Evolutionary conservation across 495 filamentous ascomycete genomes (phyloP).

Genomic region (Durotheca rogersii): DNA sequence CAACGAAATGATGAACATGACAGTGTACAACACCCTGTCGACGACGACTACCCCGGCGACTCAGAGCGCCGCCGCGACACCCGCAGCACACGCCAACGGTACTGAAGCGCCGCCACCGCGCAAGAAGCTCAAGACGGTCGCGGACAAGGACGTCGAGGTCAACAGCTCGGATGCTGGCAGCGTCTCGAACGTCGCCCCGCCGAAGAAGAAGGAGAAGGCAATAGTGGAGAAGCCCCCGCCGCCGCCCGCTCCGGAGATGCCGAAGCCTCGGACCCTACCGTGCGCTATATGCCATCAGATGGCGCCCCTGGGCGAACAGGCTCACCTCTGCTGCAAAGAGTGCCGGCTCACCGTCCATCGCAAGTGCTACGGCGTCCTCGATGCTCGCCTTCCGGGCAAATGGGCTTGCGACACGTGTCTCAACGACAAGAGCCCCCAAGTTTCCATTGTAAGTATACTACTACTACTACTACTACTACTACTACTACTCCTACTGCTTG

Average conservation of each 20-base stretch:
- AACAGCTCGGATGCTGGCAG: slow-evolving; percentile 28
- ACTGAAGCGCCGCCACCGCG: slow-evolving; percentile 45
- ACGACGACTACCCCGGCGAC: slow-evolving; percentile 47
- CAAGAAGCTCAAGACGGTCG: slow-evolving; percentile 56
- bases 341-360: slow-evolving; percentile 93
- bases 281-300: slow-evolving; percentile 82
- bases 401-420: slow-evolving; percentile 96
- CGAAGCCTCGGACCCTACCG: slow-evolving; percentile 72
- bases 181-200: slow-evolving; percentile 36
- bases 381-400: slow-evolving; percentile 68
- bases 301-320: slow-evolving; percentile 67
- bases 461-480: no score
- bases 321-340: slow-evolving; percentile 70
- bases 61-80: slow-evolving; percentile 19
- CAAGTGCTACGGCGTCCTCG: slow-evolving; percentile 82
- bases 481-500: no score
- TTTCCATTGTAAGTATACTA: slow-evolving; percentile 72
- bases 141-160: slow-evolving; percentile 36
- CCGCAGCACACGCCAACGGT: slow-evolving; percentile 8
- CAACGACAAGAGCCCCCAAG: slow-evolving; percentile 84
- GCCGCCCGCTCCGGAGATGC: slow-evolving; percentile 64
- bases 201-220: slow-evolving; percentile 69
- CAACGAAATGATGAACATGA: slow-evolving; percentile 51
- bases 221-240: slow-evolving; percentile 45
- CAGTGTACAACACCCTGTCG: slow-evolving; percentile 41